Evolutionary conservation across 306 rosid genomes (phyloP), one percentile per base, ranked within the genome.

Genomic region (Hylodesmum podocarpum): DNA sequence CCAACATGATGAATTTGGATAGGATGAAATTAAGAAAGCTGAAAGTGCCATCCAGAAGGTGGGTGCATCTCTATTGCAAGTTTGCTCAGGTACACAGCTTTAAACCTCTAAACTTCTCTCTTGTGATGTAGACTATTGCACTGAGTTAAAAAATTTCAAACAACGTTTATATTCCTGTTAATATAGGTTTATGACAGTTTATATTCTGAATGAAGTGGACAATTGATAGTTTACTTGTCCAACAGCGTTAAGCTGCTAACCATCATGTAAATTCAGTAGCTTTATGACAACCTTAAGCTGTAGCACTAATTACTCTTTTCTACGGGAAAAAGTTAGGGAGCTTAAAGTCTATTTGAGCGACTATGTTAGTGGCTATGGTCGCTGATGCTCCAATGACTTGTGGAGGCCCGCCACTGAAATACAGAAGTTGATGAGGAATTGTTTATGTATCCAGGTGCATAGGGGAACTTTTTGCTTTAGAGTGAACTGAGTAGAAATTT

Each of bases 11-110:
- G 36, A 62, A 67, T 76, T 70, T 67, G 65, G 68, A 71, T 74
- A 89, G 97, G 94, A n/a, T 44, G 98, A 95, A 88, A 90, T 90
- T 66, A 78, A 25, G 75, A 92, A 83, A 85, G 97, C 97, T 63
- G 93, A 89, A 82, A 89, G 72, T 50, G 93, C 97, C 49, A 86
- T 94, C 70, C 88, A 86, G 75, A 80, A 75, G 81, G 84, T 95
- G 93, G 97, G 98, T 61, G 98, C 91, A 31, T 90, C 95, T 11
- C 37, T 90, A 29, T 69, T 87, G 81, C 91, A 87, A 84, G 80
- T 87, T 5, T 85, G 89, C 81, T 77, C 96, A 43, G 97, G 98
- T 90, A 83, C 81, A 79, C 74, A 76, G 49, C 70, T 69, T 8
- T 70, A 59, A 36, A 41, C 43, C 65, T 25, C 44, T 27, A n/a